Evolutionary conservation across 208 protist genomes (phyloP).

Genomic region (Trypanosoma lewisi): DNA sequence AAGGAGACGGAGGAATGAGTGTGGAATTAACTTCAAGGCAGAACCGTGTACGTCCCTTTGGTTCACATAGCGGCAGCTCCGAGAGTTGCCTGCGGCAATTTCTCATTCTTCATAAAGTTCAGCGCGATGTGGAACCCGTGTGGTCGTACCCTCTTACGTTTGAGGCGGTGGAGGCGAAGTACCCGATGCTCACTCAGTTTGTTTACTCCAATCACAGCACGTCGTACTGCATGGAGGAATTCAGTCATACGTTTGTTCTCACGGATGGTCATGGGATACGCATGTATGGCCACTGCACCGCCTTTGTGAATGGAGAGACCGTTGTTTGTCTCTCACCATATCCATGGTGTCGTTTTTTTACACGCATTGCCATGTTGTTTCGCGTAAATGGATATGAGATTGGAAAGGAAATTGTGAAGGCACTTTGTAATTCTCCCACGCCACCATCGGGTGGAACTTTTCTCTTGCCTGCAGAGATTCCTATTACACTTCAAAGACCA

Average conservation of each 20-base stretch:
- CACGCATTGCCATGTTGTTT: slow-evolving; percentile 53
- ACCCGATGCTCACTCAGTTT: slow-evolving; percentile 68
- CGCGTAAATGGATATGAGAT: slow-evolving; percentile 42
- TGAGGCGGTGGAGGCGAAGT: slow-evolving; percentile 23
- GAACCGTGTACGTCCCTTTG: background rate
- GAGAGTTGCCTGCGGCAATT: slow-evolving; percentile 17
- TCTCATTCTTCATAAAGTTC: slow-evolving; percentile 13
- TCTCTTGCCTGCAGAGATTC: slow-evolving; percentile 35
- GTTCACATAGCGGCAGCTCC: slow-evolving; percentile 1
- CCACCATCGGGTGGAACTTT: slow-evolving; percentile 69
- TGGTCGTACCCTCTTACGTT: slow-evolving; percentile 63
- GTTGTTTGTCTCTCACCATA: slow-evolving; percentile 61
- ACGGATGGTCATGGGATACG: slow-evolving; percentile 70
- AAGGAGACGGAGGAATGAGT: background rate
- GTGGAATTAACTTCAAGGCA: background rate
- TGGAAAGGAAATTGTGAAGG: slow-evolving; percentile 42
- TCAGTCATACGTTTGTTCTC: slow-evolving; percentile 74
- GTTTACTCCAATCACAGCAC: slow-evolving; percentile 48
- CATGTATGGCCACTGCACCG: slow-evolving; percentile 69
- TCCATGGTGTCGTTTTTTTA: slow-evolving; percentile 86
- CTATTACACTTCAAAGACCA: slow-evolving; percentile 52
- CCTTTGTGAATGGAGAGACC: slow-evolving; percentile 68
- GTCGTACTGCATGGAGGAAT: slow-evolving; percentile 52
- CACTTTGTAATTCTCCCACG: slow-evolving; percentile 42
- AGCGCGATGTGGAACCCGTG: slow-evolving; percentile 1